These are phyloP conservation scores for Strigomonas culicis DNA, from an alignment of 208 protist genomes.

Conservation along the genomic window DNA sequence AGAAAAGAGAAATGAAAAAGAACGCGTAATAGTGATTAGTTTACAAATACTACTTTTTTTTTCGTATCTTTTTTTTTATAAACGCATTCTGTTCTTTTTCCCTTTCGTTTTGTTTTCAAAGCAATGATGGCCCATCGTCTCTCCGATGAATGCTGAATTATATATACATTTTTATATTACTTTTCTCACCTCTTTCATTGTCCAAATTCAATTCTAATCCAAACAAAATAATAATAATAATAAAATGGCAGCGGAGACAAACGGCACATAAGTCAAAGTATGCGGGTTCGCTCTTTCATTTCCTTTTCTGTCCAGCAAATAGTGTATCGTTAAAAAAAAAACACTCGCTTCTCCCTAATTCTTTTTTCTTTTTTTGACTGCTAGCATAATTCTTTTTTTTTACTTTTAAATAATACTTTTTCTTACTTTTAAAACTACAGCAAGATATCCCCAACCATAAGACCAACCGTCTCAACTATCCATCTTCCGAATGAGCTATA, in stretches of 20 bases:
- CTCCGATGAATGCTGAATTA: not conserved
- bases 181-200: not conserved
- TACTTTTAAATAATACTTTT: conserved; percentile 11
- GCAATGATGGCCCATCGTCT: not conserved
- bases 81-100: conserved; percentile 17
- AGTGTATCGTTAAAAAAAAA: conserved; percentile 10
- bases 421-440: conserved; percentile 11
- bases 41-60: conserved; percentile 5
- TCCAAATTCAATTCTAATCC: not conserved
- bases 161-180: conserved; percentile 14
- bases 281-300: conserved; percentile 11
- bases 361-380: conserved; percentile 14
- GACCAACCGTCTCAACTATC: not conserved
- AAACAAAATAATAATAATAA: not conserved
- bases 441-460: not conserved
- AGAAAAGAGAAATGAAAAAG: not conserved
- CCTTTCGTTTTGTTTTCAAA: conserved; percentile 6
- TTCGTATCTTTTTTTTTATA: not conserved
- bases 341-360: not conserved
- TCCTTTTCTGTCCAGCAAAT: conserved; percentile 8
- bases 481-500: conserved; percentile 8
- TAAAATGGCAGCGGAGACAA: not conserved
- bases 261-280: conserved; percentile 12
- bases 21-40: not conserved
- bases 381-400: conserved; percentile 1